Percentiles rank a stretch among this genome's conserved stretches.
phyloP scores from a whole-genome alignment of 768 basidiomycete genomes.

The Arthromyces matolae region DNA sequence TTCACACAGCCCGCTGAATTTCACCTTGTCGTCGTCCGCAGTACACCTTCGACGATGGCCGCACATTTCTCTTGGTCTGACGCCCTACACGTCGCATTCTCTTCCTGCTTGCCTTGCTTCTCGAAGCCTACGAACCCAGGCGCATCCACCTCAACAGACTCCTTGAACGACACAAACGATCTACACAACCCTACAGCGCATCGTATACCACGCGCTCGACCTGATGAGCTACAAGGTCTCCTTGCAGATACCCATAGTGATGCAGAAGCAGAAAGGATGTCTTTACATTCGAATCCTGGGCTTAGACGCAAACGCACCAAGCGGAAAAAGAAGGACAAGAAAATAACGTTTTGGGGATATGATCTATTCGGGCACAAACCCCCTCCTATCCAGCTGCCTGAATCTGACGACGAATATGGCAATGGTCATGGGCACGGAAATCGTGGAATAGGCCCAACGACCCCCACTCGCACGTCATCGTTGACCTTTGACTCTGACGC shows the following conservation, averaged over 20 bases:
- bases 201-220: slow-evolving; percentile 33
- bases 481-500: slow-evolving; percentile 68
- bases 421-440: too few relatives aligned
- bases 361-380: slow-evolving; percentile 56
- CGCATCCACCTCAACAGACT: slow-evolving; percentile 20
- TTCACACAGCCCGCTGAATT: too few relatives aligned
- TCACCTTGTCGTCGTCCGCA: too few relatives aligned
- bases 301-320: slow-evolving; percentile 25
- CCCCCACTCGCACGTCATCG: slow-evolving; percentile 20
- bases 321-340: slow-evolving; percentile 31
- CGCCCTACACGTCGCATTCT: slow-evolving; percentile 51
- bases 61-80: slow-evolving; percentile 56
- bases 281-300: slow-evolving; percentile 58
- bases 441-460: slow-evolving; percentile 2
- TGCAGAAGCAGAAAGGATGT: slow-evolving; percentile 58
- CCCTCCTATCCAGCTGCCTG: slow-evolving; percentile 53
- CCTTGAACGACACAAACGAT: slow-evolving; percentile 23
- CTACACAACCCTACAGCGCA: too few relatives aligned
- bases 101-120: slow-evolving; percentile 60
- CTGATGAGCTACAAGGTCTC: slow-evolving; percentile 37
- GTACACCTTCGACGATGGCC: slow-evolving; percentile 24
- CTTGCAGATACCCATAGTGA: slow-evolving; percentile 40
- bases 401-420: slow-evolving; percentile 52
- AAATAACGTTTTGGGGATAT: slow-evolving; percentile 61
- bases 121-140: slow-evolving; percentile 19